Evolutionary conservation across 495 filamentous ascomycete species (phyloP).

Genomic region (Hamigera avellanea): DNA sequence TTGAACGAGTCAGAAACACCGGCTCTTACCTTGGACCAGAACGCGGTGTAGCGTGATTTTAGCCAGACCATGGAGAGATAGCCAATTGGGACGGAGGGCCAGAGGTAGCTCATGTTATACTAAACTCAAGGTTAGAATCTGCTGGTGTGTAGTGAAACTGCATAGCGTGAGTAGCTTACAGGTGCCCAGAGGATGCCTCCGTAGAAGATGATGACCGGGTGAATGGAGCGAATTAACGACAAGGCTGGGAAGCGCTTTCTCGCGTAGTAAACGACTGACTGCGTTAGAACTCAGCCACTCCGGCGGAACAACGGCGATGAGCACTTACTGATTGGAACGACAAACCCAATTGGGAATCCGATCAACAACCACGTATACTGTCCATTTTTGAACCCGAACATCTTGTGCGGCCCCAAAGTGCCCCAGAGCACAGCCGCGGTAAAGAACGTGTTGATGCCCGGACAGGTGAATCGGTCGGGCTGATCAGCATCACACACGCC

Average conservation of each 20-base stretch:
- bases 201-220: too few species aligned
- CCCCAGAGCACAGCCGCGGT: constrained; percentile 46
- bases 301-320: constrained; percentile 36
- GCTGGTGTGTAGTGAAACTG: too few species aligned
- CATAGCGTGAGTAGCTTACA: too few species aligned
- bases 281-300: too few species aligned
- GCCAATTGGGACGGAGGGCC: too few species aligned
- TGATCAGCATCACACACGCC: constrained; percentile 39
- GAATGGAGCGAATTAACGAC: too few species aligned
- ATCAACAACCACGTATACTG: constrained; percentile 38
- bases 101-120: too few species aligned
- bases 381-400: constrained; percentile 42
- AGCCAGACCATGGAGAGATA: too few species aligned
- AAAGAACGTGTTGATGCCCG: constrained; percentile 51
- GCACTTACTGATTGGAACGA: constrained; percentile 34
- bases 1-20: constrained; percentile 29
- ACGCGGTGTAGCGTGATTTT: constrained; percentile 33
- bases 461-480: constrained; percentile 45
- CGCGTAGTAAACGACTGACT: too few species aligned
- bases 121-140: too few species aligned
- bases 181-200: too few species aligned
- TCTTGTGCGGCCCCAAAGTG: constrained; percentile 37
- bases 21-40: constrained; percentile 56
- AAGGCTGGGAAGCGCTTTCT: too few species aligned
- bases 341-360: constrained; percentile 29